Percentiles rank a stretch among this genome's conserved stretches.
Evolutionary conservation across 768 basidiomycete genomes (phyloP).

Genomic region (Trametes villosa): DNA sequence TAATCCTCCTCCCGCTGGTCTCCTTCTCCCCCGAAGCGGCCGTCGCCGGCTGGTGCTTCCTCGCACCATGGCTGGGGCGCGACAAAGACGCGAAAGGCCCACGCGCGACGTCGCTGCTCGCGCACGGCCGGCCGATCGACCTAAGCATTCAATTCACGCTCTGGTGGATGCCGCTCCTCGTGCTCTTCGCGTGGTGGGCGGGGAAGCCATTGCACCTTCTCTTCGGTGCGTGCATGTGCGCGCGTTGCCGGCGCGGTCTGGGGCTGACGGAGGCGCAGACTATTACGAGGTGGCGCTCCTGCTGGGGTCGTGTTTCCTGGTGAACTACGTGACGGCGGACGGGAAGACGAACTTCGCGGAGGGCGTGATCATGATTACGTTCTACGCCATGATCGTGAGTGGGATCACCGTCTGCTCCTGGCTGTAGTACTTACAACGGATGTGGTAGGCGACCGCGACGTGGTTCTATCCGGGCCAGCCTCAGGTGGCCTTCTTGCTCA

Average conservation of each 20-base stretch:
- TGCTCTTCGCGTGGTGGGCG: constrained; percentile 70
- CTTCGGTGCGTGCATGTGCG: constrained; percentile 59
- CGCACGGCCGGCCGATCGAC: constrained; percentile 74
- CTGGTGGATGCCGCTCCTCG: constrained; percentile 78
- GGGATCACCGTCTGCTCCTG: neutral
- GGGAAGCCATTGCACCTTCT: constrained; percentile 62
- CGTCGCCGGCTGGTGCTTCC: constrained; percentile 59
- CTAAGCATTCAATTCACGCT: constrained; percentile 77
- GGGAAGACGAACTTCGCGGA: constrained; percentile 80
- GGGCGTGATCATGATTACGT: constrained; percentile 61
- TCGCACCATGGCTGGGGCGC: constrained; percentile 46
- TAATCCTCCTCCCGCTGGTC: constrained; percentile 70
- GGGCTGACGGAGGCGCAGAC: constrained; percentile 51
- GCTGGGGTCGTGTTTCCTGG: constrained; percentile 70
- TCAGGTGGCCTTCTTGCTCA: constrained; percentile 47
- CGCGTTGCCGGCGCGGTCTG: neutral
- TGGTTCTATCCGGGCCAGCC: constrained; percentile 71
- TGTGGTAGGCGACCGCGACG: constrained; percentile 53
- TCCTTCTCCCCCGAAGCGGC: constrained; percentile 74
- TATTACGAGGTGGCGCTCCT: constrained; percentile 68
- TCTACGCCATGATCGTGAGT: constrained; percentile 53
- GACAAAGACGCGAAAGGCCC: neutral
- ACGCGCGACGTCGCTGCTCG: constrained; percentile 55
- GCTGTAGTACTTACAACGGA: too few species aligned
- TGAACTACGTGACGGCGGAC: constrained; percentile 80